Percentiles rank a stretch among this genome's conserved stretches.
Conservation (phyloP, 192 early-diverging fungal genomes). For the Backusella mclennaniae region DNA sequence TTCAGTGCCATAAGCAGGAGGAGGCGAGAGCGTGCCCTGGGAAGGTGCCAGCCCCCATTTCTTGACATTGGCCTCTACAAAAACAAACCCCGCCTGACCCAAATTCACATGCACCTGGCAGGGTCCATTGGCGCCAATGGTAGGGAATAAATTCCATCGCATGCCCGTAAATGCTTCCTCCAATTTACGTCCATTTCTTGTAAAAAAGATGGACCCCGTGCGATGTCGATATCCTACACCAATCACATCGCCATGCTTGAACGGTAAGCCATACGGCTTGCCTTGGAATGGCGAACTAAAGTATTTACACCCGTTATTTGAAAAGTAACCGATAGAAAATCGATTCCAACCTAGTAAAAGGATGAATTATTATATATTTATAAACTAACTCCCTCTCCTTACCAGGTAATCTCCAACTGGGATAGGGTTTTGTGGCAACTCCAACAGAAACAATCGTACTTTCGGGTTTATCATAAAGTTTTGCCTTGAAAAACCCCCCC, state of each 20-base stretch:
- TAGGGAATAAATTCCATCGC: conserved; percentile 40
- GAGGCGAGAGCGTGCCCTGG: conserved; percentile 69
- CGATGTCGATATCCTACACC: conserved; percentile 52
- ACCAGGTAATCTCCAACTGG: conserved; percentile 46
- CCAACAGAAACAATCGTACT: conserved; percentile 48
- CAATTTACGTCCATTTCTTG: conserved; percentile 42
- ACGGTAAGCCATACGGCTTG: conserved; percentile 33
- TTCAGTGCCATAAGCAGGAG: conserved; percentile 75
- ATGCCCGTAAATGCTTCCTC: conserved; percentile 39
- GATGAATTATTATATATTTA: neutral
- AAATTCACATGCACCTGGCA: conserved; percentile 47
- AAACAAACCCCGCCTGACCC: conserved; percentile 62
- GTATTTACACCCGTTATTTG: conserved; percentile 37
- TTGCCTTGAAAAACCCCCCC: conserved; percentile 20
- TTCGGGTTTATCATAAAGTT: conserved; percentile 36
- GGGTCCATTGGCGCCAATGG: conserved; percentile 43
- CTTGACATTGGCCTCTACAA: conserved; percentile 84
- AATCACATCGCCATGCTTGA: conserved; percentile 47
- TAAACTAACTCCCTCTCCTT: neutral
- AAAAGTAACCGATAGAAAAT: conserved; percentile 48
- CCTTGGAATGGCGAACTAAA: conserved; percentile 37
- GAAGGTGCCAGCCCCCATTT: conserved; percentile 76
- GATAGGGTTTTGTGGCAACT: conserved; percentile 49
- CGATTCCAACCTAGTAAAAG: conserved; percentile 40
- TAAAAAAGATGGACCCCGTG: conserved; percentile 52